These are phyloP conservation scores for Acacia concinna DNA, from an alignment of 331 rosid species.

Conservation along the genomic window DNA sequence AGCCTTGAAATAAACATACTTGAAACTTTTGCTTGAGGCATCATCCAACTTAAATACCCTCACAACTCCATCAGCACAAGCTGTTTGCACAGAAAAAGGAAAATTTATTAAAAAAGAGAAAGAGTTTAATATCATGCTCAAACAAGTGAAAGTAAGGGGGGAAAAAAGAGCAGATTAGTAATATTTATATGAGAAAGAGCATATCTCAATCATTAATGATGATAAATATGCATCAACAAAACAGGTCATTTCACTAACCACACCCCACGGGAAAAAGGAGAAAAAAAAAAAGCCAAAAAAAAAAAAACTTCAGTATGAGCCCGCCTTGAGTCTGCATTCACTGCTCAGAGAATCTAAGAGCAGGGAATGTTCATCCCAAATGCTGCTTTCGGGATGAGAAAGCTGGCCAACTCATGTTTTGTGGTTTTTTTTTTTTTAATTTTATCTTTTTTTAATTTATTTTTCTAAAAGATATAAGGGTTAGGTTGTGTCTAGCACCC, in stretches of 20 bases:
- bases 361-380: too few relatives aligned
- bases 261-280: too few relatives aligned
- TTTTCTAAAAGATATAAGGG: too few relatives aligned
- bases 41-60: conserved; percentile 95
- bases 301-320: background rate
- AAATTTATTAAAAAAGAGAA: conserved; percentile 22
- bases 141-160: conserved; percentile 22
- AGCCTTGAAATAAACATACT: conserved; percentile 57
- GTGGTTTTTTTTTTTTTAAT: too few relatives aligned
- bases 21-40: conserved; percentile 94
- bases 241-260: background rate
- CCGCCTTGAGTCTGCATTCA: background rate
- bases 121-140: conserved; percentile 4
- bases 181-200: conserved; percentile 10
- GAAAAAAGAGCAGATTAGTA: conserved; percentile 4
- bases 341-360: too few relatives aligned
- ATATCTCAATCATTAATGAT: conserved; percentile 17
- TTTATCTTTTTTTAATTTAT: too few relatives aligned
- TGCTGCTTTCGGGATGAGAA: too few relatives aligned
- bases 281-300: too few relatives aligned
- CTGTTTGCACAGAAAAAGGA: conserved; percentile 47
- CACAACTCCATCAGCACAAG: conserved; percentile 93
- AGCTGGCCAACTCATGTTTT: too few relatives aligned
- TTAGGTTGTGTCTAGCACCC: too few relatives aligned
- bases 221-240: conserved; percentile 14